These are phyloP conservation scores for Mycena belliarum DNA, from an alignment of 768 basidiomycete genomes.

Conservation along the genomic window DNA sequence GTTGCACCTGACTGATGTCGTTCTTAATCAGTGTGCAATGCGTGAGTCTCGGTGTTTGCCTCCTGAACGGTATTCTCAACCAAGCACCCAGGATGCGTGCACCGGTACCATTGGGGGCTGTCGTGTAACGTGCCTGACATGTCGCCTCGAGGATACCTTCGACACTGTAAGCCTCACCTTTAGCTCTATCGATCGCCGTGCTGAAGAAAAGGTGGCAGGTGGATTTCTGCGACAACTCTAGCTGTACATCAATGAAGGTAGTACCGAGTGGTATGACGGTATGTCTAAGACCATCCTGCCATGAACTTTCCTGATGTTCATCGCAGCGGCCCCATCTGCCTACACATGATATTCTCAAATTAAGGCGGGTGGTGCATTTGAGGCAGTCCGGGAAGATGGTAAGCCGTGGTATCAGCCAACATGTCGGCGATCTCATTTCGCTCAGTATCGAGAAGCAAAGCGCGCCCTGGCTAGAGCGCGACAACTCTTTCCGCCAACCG, in stretches of 20 bases:
- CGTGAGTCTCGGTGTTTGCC: not conserved
- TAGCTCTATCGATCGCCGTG: not conserved
- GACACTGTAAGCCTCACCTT: conserved; percentile 6
- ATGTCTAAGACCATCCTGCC: not conserved
- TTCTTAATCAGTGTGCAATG: conserved; percentile 10
- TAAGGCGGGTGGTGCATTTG: conserved; percentile 18
- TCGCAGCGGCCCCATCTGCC: conserved; percentile 16
- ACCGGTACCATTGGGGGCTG: conserved; percentile 18
- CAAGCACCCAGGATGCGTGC: conserved; percentile 2
- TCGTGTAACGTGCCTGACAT: conserved; percentile 19
- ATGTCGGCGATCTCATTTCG: too few relatives aligned
- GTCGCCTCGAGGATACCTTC: conserved; percentile 17
- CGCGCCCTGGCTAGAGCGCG: conserved; percentile 11
- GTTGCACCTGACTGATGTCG: not conserved
- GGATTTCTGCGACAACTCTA: conserved; percentile 12
- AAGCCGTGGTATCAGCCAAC: too few relatives aligned
- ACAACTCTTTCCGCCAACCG: conserved; percentile 1
- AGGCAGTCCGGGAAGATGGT: conserved; percentile 17
- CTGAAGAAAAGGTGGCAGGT: not conserved
- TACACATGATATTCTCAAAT: conserved; percentile 18
- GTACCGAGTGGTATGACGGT: conserved; percentile 18
- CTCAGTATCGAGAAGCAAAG: conserved; percentile 18
- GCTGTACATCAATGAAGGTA: conserved; percentile 10
- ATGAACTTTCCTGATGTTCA: not conserved
- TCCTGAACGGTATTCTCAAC: not conserved